Conservation (phyloP, 2,329 filamentous ascomycete species). For the Colletotrichum filicis region DNA sequence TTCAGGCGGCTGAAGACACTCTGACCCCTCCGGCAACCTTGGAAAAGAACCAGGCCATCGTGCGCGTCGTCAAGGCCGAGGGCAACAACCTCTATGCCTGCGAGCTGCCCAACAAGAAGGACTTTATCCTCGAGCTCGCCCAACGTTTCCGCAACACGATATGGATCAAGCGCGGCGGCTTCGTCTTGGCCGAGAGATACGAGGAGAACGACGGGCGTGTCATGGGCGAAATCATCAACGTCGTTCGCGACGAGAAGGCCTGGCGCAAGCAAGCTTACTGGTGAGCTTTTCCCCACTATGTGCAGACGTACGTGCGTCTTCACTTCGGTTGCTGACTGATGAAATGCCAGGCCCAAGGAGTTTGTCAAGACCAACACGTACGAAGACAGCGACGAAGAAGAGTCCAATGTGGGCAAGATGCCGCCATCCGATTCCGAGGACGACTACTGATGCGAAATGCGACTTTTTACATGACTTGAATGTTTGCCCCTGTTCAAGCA, state of each 20-base stretch:
- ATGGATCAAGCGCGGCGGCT: conserved; percentile 91
- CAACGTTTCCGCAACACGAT: conserved; percentile 90
- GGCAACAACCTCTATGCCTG: conserved; percentile 92
- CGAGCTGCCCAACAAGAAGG: conserved; percentile 73
- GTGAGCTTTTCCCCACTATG: conserved; percentile 56
- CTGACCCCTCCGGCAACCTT: conserved; percentile 68
- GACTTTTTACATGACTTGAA: conserved; percentile 8
- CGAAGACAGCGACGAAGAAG: conserved; percentile 77
- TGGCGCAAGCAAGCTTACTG: conserved; percentile 94
- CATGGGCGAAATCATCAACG: conserved; percentile 89
- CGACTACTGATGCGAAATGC: conserved; percentile 49
- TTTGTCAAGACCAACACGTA: conserved; percentile 75
- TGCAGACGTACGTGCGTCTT: neutral
- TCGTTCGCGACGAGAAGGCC: conserved; percentile 88
- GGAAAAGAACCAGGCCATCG: conserved; percentile 74
- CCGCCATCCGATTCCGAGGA: conserved; percentile 85
- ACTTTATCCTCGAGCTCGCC: conserved; percentile 82
- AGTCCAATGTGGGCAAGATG: conserved; percentile 86
- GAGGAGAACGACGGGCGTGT: conserved; percentile 81
- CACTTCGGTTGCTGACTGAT: neutral
- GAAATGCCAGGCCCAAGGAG: conserved; percentile 75
- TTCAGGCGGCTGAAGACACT: conserved; percentile 80
- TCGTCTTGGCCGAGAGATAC: conserved; percentile 81
- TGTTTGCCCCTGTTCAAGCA: neutral
- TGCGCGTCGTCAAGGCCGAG: conserved; percentile 82